These are phyloP conservation scores for Xylariaceae sp. DNA, from an alignment of 2,329 filamentous ascomycete genomes.

Conservation along the genomic window DNA sequence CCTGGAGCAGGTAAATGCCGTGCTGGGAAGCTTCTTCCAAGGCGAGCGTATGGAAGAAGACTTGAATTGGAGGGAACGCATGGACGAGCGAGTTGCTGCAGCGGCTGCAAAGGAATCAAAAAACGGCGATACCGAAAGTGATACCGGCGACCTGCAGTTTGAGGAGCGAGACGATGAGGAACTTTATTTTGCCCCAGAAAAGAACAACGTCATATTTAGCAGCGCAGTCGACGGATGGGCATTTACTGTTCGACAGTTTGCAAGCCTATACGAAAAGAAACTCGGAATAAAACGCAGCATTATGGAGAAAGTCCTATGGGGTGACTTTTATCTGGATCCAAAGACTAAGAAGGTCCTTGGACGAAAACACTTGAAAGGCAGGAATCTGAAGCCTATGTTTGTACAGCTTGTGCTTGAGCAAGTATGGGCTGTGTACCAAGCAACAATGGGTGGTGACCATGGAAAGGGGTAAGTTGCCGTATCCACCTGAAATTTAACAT, in stretches of 20 bases:
- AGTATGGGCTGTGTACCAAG: constrained; percentile 93
- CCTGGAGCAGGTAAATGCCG: constrained; percentile 93
- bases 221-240: constrained; percentile 99
- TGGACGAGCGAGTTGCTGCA: constrained; percentile 79
- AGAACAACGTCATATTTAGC: constrained; percentile 98
- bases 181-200: constrained; percentile 95
- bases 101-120: constrained; percentile 58
- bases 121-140: constrained; percentile 46
- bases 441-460: constrained; percentile 75
- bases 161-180: constrained; percentile 94
- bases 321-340: constrained; percentile 91
- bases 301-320: constrained; percentile 94
- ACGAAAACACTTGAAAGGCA: constrained; percentile 87
- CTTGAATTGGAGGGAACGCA: constrained; percentile 86
- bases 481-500: not conserved
- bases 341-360: constrained; percentile 93
- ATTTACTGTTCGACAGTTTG: constrained; percentile 93
- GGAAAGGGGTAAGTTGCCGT: constrained; percentile 64
- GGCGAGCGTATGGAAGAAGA: constrained; percentile 99
- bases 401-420: constrained; percentile 94
- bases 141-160: constrained; percentile 63
- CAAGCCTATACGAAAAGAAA: constrained; percentile 91
- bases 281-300: constrained; percentile 84
- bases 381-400: constrained; percentile 92
- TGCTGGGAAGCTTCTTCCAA: constrained; percentile 95